phyloP scores from a whole-genome alignment of 495 filamentous ascomycete genomes.

The Viridothelium virens region DNA sequence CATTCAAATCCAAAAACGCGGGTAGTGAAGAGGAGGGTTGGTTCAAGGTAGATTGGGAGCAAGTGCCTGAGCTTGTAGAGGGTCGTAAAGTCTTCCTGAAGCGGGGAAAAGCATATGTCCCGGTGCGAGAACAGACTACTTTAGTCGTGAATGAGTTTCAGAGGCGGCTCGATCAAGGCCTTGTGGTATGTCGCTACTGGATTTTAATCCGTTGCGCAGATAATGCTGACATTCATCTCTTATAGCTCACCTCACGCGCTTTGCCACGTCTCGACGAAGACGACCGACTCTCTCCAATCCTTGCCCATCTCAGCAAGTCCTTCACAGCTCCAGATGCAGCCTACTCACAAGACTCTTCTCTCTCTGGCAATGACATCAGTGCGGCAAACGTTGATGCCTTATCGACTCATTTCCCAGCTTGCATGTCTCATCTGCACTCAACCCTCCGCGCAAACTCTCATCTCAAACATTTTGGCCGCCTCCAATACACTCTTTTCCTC shows the following conservation, averaged over 20 bases:
- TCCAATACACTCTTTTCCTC: conserved; percentile 95
- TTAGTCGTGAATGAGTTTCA: conserved; percentile 87
- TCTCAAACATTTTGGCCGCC: conserved; percentile 84
- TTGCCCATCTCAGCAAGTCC: conserved; percentile 84
- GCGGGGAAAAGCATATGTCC: conserved; percentile 85
- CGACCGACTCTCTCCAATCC: conserved; percentile 86
- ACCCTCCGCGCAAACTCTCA: conserved; percentile 76
- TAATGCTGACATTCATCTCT: conserved; percentile 20
- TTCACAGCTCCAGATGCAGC: conserved; percentile 83
- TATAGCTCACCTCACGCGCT: conserved; percentile 73
- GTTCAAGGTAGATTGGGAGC: conserved; percentile 94
- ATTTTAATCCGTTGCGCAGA: conserved; percentile 6
- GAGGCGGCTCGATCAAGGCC: conserved; percentile 60
- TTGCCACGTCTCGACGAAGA: conserved; percentile 93
- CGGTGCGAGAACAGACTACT: conserved; percentile 71
- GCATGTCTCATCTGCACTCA: conserved; percentile 85
- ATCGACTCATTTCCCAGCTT: conserved; percentile 80
- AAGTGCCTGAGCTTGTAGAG: conserved; percentile 85
- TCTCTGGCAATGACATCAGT: conserved; percentile 56
- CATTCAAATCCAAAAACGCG: conserved; percentile 32
- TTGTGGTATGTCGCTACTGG: conserved; percentile 54
- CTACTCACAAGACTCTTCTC: conserved; percentile 51
- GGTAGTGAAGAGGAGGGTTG: conserved; percentile 60
- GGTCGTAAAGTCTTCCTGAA: conserved; percentile 64
- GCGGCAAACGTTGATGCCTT: conserved; percentile 76